Conservation (phyloP, 331 rosid species). For the Erythrophleum ivorense region DNA sequence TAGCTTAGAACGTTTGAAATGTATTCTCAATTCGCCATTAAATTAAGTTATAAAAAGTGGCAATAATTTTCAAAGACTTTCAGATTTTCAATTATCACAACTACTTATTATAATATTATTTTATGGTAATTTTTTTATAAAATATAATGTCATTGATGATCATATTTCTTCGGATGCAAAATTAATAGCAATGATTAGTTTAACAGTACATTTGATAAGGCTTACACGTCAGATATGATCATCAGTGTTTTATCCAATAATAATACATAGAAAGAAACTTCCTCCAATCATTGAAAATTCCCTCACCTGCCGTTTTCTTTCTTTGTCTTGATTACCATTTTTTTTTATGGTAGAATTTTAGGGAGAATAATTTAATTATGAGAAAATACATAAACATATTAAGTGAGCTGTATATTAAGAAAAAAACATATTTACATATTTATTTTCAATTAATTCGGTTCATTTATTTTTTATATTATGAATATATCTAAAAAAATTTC, state of each 20-base stretch:
- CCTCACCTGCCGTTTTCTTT: neutral
- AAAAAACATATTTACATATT: neutral
- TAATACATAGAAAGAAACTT: neutral
- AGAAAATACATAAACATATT: neutral
- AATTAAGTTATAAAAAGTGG: too few species aligned
- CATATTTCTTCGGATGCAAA: neutral
- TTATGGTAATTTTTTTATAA: too few species aligned
- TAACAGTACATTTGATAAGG: neutral
- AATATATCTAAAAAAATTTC: neutral
- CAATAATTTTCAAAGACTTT: too few species aligned
- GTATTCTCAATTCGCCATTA: too few species aligned
- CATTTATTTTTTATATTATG: neutral
- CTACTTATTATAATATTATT: too few species aligned
- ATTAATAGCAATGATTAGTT: slow-evolving; percentile 7
- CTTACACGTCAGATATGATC: slow-evolving; percentile 9
- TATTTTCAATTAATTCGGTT: neutral
- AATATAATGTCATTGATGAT: neutral
- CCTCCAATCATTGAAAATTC: slow-evolving; percentile 11
- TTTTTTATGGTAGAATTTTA: neutral
- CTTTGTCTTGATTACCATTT: neutral
- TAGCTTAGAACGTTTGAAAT: too few species aligned
- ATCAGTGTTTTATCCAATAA: neutral
- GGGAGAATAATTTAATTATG: neutral
- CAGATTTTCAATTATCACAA: too few species aligned
- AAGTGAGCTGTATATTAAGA: neutral